phyloP scores from a whole-genome alignment of 495 filamentous ascomycete genomes.

The Chaetomium fimeti region DNA sequence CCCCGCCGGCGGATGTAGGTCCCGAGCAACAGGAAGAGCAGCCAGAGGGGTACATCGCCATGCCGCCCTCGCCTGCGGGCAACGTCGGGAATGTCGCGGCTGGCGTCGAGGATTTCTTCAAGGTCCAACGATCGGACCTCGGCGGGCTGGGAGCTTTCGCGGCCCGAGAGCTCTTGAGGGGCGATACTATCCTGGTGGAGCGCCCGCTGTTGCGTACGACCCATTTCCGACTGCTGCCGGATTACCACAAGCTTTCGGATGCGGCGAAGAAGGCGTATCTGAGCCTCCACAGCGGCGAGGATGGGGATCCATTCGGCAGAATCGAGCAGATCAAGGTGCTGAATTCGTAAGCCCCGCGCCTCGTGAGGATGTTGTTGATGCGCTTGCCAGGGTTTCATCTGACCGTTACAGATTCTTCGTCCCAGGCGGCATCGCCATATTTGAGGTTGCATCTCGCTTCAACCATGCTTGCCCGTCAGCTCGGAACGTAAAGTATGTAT shows the following conservation, averaged over 20 bases:
- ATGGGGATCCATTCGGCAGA: conserved; percentile 18
- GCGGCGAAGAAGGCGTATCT: conserved; percentile 15
- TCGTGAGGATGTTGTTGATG: background rate
- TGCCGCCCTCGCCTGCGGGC: background rate
- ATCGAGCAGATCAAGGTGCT: conserved; percentile 29
- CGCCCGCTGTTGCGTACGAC: conserved; percentile 26
- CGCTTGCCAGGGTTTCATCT: background rate
- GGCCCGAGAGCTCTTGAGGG: conserved; percentile 24
- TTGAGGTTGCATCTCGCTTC: conserved; percentile 35
- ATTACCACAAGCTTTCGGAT: conserved; percentile 24
- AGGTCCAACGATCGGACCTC: conserved; percentile 26
- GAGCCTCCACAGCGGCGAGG: conserved; percentile 19
- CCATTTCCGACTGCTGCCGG: conserved; percentile 14
- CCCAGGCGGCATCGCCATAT: conserved; percentile 28
- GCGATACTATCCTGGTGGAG: conserved; percentile 34
- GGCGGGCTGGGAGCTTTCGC: conserved; percentile 40
- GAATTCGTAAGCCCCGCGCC: conserved; percentile 32
- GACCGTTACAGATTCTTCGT: conserved; percentile 29
- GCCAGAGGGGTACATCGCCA: background rate
- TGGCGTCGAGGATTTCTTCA: conserved; percentile 17
- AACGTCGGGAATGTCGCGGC: background rate
- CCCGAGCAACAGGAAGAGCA: background rate
- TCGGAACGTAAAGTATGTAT: conserved; percentile 27
- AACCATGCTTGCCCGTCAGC: conserved; percentile 38
- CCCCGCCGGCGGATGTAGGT: background rate